Percentiles rank a stretch among this genome's conserved stretches.
Evolutionary conservation across 1,284 basidiomycete genomes (phyloP).

Genomic region (Mycosarcoma maydis): DNA sequence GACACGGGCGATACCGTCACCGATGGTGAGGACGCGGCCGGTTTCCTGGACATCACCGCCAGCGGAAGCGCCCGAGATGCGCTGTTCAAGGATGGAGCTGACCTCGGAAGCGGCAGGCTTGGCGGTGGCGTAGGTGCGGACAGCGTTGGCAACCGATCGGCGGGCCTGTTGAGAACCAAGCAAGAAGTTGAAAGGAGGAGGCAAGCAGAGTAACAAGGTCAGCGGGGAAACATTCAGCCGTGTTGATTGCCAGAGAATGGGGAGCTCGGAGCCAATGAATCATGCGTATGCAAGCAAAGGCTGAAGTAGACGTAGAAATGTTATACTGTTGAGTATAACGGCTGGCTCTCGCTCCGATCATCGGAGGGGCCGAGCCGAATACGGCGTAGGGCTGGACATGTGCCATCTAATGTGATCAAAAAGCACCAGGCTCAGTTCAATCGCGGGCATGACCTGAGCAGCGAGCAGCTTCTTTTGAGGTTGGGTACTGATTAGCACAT

Average conservation of each 20-base stretch:
- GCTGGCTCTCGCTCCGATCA: no score
- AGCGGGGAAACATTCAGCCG: no score
- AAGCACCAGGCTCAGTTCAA: no score
- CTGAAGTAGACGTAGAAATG: not conserved
- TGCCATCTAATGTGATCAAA: no score
- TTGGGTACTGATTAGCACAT: no score
- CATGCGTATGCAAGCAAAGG: no score
- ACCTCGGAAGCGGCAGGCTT: slow-evolving; percentile 99
- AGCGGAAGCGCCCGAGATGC: slow-evolving; percentile 90
- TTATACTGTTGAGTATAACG: no score
- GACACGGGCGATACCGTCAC: slow-evolving; percentile 99
- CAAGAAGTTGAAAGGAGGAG: not conserved
- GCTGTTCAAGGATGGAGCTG: slow-evolving; percentile 96
- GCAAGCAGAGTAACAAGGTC: not conserved
- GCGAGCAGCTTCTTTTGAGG: no score
- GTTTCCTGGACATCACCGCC: slow-evolving; percentile 98
- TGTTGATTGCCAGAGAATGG: not conserved
- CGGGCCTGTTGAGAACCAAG: slow-evolving; percentile 69
- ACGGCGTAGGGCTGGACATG: no score
- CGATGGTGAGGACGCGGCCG: slow-evolving; percentile 96
- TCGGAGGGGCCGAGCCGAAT: no score
- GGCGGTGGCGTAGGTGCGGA: slow-evolving; percentile 86
- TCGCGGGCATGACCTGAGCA: no score
- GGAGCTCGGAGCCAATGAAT: no score
- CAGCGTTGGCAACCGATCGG: slow-evolving; percentile 69